Base-by-base conservation (phyloP, 306 rosid genomes). In the Vigna unguiculata region DNA sequence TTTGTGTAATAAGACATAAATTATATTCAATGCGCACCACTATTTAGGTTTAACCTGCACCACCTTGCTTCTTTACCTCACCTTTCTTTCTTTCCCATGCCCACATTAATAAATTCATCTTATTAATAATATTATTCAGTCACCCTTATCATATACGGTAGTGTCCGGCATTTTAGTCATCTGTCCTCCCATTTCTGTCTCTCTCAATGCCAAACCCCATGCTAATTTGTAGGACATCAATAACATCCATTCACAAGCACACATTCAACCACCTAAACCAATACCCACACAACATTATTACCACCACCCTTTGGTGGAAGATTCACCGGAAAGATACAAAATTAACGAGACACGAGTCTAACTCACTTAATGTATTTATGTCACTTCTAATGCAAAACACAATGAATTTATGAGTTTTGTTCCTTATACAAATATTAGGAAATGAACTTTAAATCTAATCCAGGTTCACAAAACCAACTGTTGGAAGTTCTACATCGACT, bases 11-110 rank as follows among this genome's bases (percentile, higher is more conserved):
- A 62, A 65, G 86, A 80, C 90, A 86, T 76, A 77, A 78, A 74
- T 78, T 68, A 71, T 47, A 74, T 49, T 69, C 62, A 85, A 72
- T 77, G 70, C 51, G 24, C 74, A 72, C 89, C 89, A 84, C 85
- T 57, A 74, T 51, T 47, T 61, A 63, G 57, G 41, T 61, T 53
- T 48, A 67, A 15, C 63, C 45, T 62, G 75, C 81, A 57, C 70
- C 67, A 62, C 67, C 25, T 72, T 63, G 22, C 28, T 52, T 41
- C 4, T 5, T 57, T 36, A 43, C 81, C 51, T 59, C 75, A 32
- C 22, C 76, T 51, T 59, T 79, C 76, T 60, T 28, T 76, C 84
- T 19, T 53, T 16, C 78, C 76, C 36, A 85, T 68, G 59, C 76
- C 70, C 40, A 48, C 14, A 53, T 19, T 21, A 59, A 28, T 59